A percentile compares a stretch with the other conserved stretches of the same genome.
These are phyloP conservation scores for Tylopilus sp. DNA, from an alignment of 1,284 basidiomycete genomes.

Conservation along the genomic window DNA sequence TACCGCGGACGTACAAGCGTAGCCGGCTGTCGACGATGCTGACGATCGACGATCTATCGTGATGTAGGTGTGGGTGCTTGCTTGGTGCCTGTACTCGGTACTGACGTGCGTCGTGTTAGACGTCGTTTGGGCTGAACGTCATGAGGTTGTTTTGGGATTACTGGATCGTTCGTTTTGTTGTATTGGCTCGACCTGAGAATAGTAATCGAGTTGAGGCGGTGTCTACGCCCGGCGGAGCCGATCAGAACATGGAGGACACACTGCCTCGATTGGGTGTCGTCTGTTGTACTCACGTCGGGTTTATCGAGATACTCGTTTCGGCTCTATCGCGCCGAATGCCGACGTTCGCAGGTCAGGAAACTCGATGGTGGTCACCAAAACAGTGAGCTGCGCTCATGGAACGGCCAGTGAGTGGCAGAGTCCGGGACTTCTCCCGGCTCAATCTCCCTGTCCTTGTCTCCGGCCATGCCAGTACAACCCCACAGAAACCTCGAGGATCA, in stretches of 20 bases:
- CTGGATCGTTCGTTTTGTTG: neutral
- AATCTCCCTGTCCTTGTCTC: no score
- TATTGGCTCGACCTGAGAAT: neutral
- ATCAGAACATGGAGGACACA: no score
- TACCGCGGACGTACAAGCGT: slow-evolving; percentile 40
- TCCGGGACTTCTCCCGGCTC: no score
- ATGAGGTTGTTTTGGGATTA: neutral
- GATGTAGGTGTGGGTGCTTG: slow-evolving; percentile 3
- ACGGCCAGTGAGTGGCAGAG: no score
- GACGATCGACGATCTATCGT: slow-evolving; percentile 28
- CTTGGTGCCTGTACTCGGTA: neutral
- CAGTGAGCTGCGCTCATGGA: no score
- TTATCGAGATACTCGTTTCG: no score
- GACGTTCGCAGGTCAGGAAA: no score
- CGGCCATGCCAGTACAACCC: slow-evolving; percentile 9
- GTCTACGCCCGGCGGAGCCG: neutral
- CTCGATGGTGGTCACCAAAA: no score
- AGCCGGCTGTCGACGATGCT: slow-evolving; percentile 43
- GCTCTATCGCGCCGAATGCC: no score
- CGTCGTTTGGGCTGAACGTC: slow-evolving; percentile 13
- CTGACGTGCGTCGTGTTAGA: slow-evolving; percentile 5
- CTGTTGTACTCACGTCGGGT: no score
- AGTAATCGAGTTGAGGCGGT: neutral
- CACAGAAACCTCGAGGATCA: slow-evolving; percentile 7
- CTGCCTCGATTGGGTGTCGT: no score